Evolutionary conservation across 78 protist genomes (phyloP).

Genomic region (Dictyostelium firmibasis): DNA sequence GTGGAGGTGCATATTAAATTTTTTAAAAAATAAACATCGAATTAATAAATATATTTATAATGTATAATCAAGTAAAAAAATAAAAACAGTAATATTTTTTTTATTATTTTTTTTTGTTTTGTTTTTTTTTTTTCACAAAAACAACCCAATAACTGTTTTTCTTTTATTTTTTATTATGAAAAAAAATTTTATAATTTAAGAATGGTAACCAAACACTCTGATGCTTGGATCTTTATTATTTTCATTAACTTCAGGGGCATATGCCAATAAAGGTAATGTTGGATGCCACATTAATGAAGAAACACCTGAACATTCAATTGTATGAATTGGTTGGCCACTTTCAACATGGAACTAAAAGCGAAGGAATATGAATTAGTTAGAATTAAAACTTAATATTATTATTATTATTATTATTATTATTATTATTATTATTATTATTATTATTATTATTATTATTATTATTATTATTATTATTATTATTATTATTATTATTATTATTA

Average conservation of each 20-base stretch:
- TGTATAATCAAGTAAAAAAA: background rate
- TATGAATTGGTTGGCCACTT: slow-evolving; percentile 58
- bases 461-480: too few relatives aligned
- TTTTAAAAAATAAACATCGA: background rate
- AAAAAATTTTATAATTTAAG: background rate
- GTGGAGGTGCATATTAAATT: slow-evolving; percentile 45
- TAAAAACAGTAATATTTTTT: too few relatives aligned
- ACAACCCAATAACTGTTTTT: too few relatives aligned
- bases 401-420: too few relatives aligned
- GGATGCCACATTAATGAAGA: slow-evolving; percentile 61
- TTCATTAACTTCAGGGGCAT: slow-evolving; percentile 29
- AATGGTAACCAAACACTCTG: slow-evolving; percentile 48
- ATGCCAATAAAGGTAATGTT: slow-evolving; percentile 41
- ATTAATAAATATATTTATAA: background rate
- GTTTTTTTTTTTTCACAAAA: background rate
- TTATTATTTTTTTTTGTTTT: background rate
- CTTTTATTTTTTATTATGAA: background rate
- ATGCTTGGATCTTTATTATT: slow-evolving; percentile 19
- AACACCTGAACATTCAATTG: slow-evolving; percentile 10
- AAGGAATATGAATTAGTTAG: background rate
- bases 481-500: too few relatives aligned
- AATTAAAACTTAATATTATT: too few relatives aligned
- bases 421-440: too few relatives aligned
- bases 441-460: too few relatives aligned
- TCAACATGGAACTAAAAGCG: slow-evolving; percentile 51